These are phyloP conservation scores for Imleria badia DNA, from an alignment of 768 basidiomycete species.

Conservation along the genomic window DNA sequence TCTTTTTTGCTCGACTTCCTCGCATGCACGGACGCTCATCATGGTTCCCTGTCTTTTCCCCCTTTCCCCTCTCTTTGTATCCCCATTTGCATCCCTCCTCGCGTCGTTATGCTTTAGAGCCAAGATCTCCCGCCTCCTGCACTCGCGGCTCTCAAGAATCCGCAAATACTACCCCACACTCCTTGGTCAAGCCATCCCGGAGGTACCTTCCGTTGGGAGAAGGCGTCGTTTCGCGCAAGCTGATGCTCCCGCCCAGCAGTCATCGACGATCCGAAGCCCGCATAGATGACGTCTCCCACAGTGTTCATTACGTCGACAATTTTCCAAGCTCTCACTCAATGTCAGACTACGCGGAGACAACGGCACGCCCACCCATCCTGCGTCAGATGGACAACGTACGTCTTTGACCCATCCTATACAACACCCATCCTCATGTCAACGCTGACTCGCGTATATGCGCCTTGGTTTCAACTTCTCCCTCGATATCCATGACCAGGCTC, in stretches of 20 bases:
- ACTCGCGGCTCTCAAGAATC: conserved; percentile 31
- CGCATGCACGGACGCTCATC: conserved; percentile 41
- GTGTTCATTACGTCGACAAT: conserved; percentile 16
- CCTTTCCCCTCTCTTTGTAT: conserved; percentile 31
- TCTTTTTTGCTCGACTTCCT: conserved; percentile 39
- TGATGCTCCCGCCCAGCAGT: conserved; percentile 13
- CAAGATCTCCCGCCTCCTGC: conserved; percentile 36
- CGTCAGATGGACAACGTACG: conserved; percentile 39
- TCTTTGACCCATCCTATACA: conserved; percentile 32
- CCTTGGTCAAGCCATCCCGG: conserved; percentile 17
- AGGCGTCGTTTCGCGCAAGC: conserved; percentile 27
- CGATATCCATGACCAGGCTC: conserved; percentile 28
- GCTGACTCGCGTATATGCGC: conserved; percentile 24
- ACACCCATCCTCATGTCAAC: conserved; percentile 29
- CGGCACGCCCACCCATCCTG: conserved; percentile 18
- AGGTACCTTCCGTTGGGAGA: conserved; percentile 7
- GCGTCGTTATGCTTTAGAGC: conserved; percentile 42
- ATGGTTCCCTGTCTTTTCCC: conserved; percentile 37
- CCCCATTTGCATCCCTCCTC: conserved; percentile 29
- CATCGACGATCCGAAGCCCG: conserved; percentile 14
- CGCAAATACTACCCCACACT: conserved; percentile 3
- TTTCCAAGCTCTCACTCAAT: conserved; percentile 20
- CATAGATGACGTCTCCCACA: conserved; percentile 19
- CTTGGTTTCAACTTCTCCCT: conserved; percentile 14
- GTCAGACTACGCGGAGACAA: conserved; percentile 19